Evolutionary conservation across 208 protist genomes (phyloP), one percentile per base, ranked within the genome.

Genomic region (Leishmania tarentolae): DNA sequence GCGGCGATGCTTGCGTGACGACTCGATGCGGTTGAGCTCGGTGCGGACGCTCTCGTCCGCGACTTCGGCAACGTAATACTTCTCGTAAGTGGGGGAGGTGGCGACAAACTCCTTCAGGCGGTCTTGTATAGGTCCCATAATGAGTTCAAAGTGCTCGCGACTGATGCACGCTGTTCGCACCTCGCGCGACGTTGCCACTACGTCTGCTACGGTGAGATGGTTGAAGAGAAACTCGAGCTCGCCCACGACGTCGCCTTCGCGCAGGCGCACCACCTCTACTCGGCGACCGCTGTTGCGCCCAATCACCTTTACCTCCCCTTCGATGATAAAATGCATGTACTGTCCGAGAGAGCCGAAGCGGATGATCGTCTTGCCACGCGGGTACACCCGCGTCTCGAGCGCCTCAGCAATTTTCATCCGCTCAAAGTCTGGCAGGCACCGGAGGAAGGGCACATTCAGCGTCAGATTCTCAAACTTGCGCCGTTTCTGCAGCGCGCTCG

Each of bases 161-260:
- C 91, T 95, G 78, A 98, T 94, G 79, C 89, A 89, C 13, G 91
- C 93, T 15, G 93, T 95, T 15, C 80, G 78, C 42, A 95, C 84
- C 50, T 78, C 76, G 50, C 70, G 82, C 40, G 92, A 95, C 8
- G 78, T 80, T 42, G 88, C 95, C 0, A 97, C 76, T n/a, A 98
- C 92, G 80, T 98, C 95, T 17, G 95, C 94, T 0, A 97, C 93
- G 21, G 91, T 87, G 50, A 91, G 85, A 72, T 97, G 92, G 73
- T 90, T 83, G 79, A 97, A 96, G 77, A 98, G 85, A 75, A 98
- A 98, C 86, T 98, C 94, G 15, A 98, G 78, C 83, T 98, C 94
- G 46, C 95, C 95, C n/a, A 97, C 85, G 17, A 96, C 89, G 83
- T 96, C 86, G 50, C 93, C 92, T 59, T 83, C 80, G 76, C 79